These are phyloP conservation scores for Vicia villosa DNA, from an alignment of 306 rosid species.

Conservation along the genomic window DNA sequence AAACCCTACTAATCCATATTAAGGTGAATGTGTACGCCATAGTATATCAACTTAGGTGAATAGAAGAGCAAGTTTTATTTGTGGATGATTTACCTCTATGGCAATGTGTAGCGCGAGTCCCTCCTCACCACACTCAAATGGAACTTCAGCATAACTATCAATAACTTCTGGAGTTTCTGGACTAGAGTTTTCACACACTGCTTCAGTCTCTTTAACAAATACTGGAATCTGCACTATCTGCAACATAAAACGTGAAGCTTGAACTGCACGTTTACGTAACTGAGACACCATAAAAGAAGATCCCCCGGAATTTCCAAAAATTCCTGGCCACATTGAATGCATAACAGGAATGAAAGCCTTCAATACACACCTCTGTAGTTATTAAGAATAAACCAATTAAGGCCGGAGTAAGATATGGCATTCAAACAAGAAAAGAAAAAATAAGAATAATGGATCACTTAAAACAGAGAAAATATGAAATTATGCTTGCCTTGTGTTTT, in stretches of 20 bases:
- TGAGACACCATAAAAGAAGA: constrained; percentile 62
- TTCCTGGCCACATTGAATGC: constrained; percentile 97
- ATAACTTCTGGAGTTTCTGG: constrained; percentile 50
- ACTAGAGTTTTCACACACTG: constrained; percentile 46
- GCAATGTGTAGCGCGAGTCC: constrained; percentile 88
- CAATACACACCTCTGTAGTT: constrained; percentile 71
- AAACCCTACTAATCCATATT: background rate
- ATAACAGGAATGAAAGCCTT: constrained; percentile 79
- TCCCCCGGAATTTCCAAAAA: constrained; percentile 66
- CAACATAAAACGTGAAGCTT: constrained; percentile 94
- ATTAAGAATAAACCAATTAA: constrained; percentile 34
- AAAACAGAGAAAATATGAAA: constrained; percentile 29
- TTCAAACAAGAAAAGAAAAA: constrained; percentile 5
- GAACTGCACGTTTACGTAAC: constrained; percentile 90
- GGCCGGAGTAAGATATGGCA: background rate
- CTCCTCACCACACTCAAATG: constrained; percentile 80
- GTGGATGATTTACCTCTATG: constrained; percentile 61
- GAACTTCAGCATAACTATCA: constrained; percentile 54
- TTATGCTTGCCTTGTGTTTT: constrained; percentile 69
- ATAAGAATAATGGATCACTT: background rate
- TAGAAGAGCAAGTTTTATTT: constrained; percentile 27
- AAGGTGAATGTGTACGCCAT: constrained; percentile 1
- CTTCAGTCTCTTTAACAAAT: constrained; percentile 55
- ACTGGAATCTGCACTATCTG: constrained; percentile 89
- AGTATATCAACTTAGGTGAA: background rate